These are phyloP conservation scores for Sarcodon sp. DNA, from an alignment of 768 basidiomycete species.

Conservation along the genomic window DNA sequence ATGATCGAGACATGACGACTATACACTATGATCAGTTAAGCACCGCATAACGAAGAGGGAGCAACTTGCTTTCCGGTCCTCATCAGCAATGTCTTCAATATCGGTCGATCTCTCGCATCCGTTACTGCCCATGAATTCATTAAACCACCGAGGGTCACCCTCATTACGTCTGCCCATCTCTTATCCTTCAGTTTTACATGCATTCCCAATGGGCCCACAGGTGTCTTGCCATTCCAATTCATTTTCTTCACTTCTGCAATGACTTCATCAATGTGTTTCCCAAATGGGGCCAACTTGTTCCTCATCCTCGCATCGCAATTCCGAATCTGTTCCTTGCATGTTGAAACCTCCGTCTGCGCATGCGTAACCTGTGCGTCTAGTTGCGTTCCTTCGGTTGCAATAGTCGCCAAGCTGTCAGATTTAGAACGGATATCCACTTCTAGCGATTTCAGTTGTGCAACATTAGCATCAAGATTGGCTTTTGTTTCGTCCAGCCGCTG, in stretches of 20 bases:
- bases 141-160: slow-evolving; percentile 39
- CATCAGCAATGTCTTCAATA: slow-evolving; percentile 43
- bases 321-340: slow-evolving; percentile 36
- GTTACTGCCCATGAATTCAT: slow-evolving; percentile 70
- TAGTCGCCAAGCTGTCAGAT: background rate
- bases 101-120: slow-evolving; percentile 44
- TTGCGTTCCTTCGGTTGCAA: background rate
- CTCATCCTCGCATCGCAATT: slow-evolving; percentile 36
- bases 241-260: slow-evolving; percentile 34
- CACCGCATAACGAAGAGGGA: background rate
- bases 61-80: slow-evolving; percentile 50
- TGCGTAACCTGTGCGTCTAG: slow-evolving; percentile 17
- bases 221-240: slow-evolving; percentile 52
- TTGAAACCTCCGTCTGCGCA: slow-evolving; percentile 25
- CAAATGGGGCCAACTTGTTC: slow-evolving; percentile 51
- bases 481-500: slow-evolving; percentile 35
- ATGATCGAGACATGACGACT: slow-evolving; percentile 42
- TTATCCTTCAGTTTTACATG: slow-evolving; percentile 65
- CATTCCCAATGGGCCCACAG: slow-evolving; percentile 71
- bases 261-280: slow-evolving; percentile 44
- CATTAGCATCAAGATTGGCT: slow-evolving; percentile 22
- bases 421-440: slow-evolving; percentile 3
- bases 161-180: slow-evolving; percentile 55
- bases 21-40: background rate
- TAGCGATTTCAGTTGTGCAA: slow-evolving; percentile 12